Base-by-base conservation (phyloP, 2,329 filamentous ascomycete species). In the Aspergillus pseudoterreus region DNA sequence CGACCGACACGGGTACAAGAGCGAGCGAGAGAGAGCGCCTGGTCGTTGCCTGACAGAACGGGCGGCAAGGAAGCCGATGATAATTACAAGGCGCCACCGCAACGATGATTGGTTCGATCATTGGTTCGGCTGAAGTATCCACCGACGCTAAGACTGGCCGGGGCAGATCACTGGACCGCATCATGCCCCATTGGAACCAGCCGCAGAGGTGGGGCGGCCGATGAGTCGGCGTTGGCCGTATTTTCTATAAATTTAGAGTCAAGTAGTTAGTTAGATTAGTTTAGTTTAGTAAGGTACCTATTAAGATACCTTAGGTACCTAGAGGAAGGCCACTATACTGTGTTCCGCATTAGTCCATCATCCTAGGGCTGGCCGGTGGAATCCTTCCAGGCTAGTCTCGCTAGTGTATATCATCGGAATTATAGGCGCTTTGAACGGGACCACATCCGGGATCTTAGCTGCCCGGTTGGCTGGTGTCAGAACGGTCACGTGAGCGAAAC, bases 41-140 rank as follows among this genome's bases (percentile, higher is more conserved):
- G 19, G 19, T 42, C 17, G 39, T 42, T 42, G 39, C 39, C 39
- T 42, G 39, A 42, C 39, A 42, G 39, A 42, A 42, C 19, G 15
- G 39, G 39, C 39, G 39, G 39, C 39, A 17, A 42, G 39, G 35
- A 41, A 47, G 11, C 39, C 39, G 15, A 39, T 39, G 35, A 47
- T 44, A 53, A 51, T 52, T 56, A 47, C 47, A 39, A 15, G 19
- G 45, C 52, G 50, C 56, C 56, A 60, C 48, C n/a, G 19, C 22
- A 15, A 17, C 12, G 15, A n/a, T 47, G 19, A 58, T 59, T 60
- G 56, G 55, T 14, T 6, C 33, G 19, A 21, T 22, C 41, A 51
- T 46, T 56, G 49, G 54, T 9, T 32, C 42, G 53, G 51, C 38
- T 55, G 38, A 51, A 45, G 52, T 58, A 50, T 52, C 56, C 58